phyloP scores from a whole-genome alignment of 2,329 filamentous ascomycete genomes.

The Pleoardoris graminearum region DNA sequence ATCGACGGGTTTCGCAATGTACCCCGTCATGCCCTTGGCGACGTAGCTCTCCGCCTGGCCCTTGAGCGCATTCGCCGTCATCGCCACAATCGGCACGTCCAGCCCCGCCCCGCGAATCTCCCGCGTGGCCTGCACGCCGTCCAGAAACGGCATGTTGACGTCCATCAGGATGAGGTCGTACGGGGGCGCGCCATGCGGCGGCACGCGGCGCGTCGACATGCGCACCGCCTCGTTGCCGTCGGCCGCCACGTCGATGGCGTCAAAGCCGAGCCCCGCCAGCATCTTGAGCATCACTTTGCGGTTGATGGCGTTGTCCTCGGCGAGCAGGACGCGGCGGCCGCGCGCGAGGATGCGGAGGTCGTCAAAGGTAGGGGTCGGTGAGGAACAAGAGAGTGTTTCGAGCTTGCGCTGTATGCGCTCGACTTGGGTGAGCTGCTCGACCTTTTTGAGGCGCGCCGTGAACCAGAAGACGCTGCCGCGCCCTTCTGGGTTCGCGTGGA shows the following conservation, averaged over 20 bases:
- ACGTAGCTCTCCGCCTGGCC: conserved; percentile 59
- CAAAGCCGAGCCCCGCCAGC: conserved; percentile 44
- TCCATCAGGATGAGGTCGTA: conserved; percentile 43
- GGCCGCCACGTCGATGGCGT: conserved; percentile 42
- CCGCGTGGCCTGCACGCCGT: conserved; percentile 34
- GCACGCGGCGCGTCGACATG: conserved; percentile 12
- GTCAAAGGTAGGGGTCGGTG: conserved; percentile 20
- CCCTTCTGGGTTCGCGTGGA: conserved; percentile 51
- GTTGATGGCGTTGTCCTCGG: conserved; percentile 55
- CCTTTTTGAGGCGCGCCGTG: conserved; percentile 44
- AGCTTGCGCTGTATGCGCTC: conserved; percentile 19
- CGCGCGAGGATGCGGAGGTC: conserved; percentile 26
- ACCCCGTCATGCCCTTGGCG: conserved; percentile 60
- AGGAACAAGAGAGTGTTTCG: conserved; percentile 11
- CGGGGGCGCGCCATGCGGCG: conserved; percentile 12
- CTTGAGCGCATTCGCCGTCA: conserved; percentile 61
- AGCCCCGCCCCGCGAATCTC: conserved; percentile 28
- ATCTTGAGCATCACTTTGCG: conserved; percentile 54
- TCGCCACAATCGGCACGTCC: conserved; percentile 54
- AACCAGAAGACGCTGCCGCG: conserved; percentile 52
- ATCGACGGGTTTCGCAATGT: conserved; percentile 60
- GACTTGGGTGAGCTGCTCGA: conserved; percentile 24
- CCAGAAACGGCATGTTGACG: conserved; percentile 41
- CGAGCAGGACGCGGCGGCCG: conserved; percentile 43
- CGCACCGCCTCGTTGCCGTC: conserved; percentile 51